A percentile compares a stretch with the other conserved stretches of the same genome.
phyloP scores from a whole-genome alignment of 495 filamentous ascomycete genomes.

The Aspergillus mulundensis region DNA sequence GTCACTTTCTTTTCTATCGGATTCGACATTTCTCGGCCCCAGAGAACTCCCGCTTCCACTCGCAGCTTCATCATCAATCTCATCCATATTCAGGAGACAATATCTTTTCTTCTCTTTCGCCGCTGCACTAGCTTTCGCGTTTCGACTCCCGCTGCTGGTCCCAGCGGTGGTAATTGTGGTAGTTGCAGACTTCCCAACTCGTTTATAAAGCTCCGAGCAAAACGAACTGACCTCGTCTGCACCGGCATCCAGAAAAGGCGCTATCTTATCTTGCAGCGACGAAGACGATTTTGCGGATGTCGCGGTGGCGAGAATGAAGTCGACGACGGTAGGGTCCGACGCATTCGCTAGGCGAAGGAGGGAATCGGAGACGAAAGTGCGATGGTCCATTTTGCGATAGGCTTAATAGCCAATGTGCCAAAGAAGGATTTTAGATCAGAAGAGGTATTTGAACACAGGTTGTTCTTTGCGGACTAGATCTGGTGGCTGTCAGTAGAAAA shows the following conservation, averaged over 20 bases:
- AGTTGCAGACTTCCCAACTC: constrained; percentile 33
- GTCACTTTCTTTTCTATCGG: constrained; percentile 39
- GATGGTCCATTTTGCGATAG: constrained; percentile 26
- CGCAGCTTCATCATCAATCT: constrained; percentile 46
- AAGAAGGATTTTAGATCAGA: neutral
- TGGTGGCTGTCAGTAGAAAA: neutral
- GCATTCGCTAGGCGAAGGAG: constrained; percentile 53
- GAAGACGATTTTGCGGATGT: constrained; percentile 50
- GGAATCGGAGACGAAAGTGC: constrained; percentile 45
- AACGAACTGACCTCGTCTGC: constrained; percentile 47
- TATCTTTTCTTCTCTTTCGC: constrained; percentile 59
- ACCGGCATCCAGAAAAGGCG: constrained; percentile 50
- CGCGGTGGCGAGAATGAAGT: constrained; percentile 60
- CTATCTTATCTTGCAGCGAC: constrained; percentile 50
- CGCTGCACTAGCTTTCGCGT: constrained; percentile 1
- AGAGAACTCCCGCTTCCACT: constrained; percentile 25
- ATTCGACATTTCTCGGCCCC: constrained; percentile 49
- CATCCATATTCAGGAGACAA: constrained; percentile 78
- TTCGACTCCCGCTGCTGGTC: constrained; percentile 16
- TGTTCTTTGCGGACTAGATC: neutral
- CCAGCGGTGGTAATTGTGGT: neutral
- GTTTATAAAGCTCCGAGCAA: constrained; percentile 49
- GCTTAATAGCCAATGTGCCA: neutral
- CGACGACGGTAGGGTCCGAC: constrained; percentile 56
- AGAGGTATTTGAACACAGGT: neutral